phyloP scores from a whole-genome alignment of 805 yeast species.

The Candida krabiensis region DNA sequence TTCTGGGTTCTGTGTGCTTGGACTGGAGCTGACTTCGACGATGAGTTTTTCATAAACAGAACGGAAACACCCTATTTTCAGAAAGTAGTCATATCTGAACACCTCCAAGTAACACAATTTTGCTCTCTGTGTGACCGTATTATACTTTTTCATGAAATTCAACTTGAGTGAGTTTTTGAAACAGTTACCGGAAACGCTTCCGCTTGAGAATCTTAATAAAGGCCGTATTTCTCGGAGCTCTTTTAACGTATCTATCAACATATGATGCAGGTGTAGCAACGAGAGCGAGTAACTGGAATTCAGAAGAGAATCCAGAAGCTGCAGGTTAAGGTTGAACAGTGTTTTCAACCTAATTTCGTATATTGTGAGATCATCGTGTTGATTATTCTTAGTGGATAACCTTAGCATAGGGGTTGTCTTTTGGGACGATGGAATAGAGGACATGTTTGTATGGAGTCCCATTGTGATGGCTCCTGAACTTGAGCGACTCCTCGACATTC shows the following conservation, averaged over 20 bases:
- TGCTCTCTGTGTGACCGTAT: slow-evolving; percentile 1
- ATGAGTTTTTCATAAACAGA: slow-evolving; percentile 7
- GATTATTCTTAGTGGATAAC: neutral
- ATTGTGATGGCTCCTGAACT: too few relatives aligned
- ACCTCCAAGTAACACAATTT: slow-evolving; percentile 7
- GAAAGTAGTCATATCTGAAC: slow-evolving; percentile 15
- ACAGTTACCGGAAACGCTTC: slow-evolving; percentile 16
- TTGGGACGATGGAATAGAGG: too few relatives aligned
- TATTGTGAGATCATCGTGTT: slow-evolving; percentile 6
- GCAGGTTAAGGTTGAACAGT: slow-evolving; percentile 16
- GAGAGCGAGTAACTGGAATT: slow-evolving; percentile 11
- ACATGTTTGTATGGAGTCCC: too few relatives aligned
- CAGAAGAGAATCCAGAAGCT: slow-evolving; percentile 15
- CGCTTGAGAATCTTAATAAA: slow-evolving; percentile 11
- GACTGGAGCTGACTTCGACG: neutral
- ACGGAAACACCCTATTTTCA: slow-evolving; percentile 10
- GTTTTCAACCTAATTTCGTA: slow-evolving; percentile 18
- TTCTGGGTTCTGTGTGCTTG: too few relatives aligned
- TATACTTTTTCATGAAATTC: slow-evolving; percentile 5
- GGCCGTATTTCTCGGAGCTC: slow-evolving; percentile 13
- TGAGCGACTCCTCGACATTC: too few relatives aligned
- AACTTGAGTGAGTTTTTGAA: slow-evolving; percentile 13
- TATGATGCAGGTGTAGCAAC: slow-evolving; percentile 12
- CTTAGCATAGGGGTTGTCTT: neutral
- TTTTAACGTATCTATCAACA: slow-evolving; percentile 7